These are phyloP conservation scores for Fusarium chuoi DNA, from an alignment of 2,329 filamentous ascomycete species.

Conservation along the genomic window DNA sequence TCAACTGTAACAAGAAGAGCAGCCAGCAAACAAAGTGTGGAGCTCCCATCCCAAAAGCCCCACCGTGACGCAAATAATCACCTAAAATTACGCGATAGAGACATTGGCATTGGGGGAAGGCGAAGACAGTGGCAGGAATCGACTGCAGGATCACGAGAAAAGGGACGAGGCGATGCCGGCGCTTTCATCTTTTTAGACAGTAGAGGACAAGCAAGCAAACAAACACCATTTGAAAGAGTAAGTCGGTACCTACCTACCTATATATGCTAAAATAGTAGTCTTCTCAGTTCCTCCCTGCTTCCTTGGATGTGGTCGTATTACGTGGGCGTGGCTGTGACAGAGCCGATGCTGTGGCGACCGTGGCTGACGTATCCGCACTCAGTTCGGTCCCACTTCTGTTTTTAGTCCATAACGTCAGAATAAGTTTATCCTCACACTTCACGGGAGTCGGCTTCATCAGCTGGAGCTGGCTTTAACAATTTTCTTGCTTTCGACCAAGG, in stretches of 20 bases:
- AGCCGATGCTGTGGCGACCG: neutral
- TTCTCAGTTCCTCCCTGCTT: neutral
- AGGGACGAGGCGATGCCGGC: neutral
- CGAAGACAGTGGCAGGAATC: neutral
- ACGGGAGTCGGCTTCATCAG: slow-evolving; percentile 16
- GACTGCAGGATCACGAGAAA: neutral
- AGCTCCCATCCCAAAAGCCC: neutral
- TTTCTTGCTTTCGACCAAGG: neutral
- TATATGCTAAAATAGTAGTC: neutral
- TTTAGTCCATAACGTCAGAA: slow-evolving; percentile 14
- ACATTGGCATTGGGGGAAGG: neutral
- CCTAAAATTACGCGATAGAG: slow-evolving; percentile 31
- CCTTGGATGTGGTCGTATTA: neutral
- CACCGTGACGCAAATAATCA: slow-evolving; percentile 36
- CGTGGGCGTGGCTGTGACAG: slow-evolving; percentile 10
- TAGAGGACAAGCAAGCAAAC: neutral
- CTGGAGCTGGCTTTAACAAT: neutral
- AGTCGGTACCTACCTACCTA: neutral
- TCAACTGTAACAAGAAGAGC: neutral
- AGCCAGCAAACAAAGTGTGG: slow-evolving; percentile 16
- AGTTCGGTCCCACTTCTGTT: neutral
- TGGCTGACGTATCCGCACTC: slow-evolving; percentile 4
- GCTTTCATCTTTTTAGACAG: neutral
- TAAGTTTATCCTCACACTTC: slow-evolving; percentile 14
- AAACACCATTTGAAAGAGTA: neutral